Evolutionary conservation across 345 rosid genomes (phyloP).

Genomic region (Gossypium arboreum): DNA sequence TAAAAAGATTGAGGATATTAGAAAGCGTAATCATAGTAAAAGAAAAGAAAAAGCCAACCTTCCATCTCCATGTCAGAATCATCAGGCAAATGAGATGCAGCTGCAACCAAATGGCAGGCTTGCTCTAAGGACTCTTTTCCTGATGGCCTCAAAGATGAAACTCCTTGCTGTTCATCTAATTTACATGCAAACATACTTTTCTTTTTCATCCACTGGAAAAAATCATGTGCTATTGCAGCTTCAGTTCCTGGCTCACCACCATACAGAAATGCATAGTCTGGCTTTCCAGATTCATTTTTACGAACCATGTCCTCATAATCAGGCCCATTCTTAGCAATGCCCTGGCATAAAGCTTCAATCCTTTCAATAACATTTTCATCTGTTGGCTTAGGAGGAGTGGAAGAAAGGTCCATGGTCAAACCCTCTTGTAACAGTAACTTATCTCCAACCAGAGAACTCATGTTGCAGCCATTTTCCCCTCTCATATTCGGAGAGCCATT

Average conservation of each 20-base stretch:
- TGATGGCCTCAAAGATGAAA: constrained; percentile 16
- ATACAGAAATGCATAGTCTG: constrained; percentile 8
- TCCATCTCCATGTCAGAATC: constrained; percentile 93
- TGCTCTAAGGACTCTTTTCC: constrained; percentile 19
- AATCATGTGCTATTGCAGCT: constrained; percentile 2
- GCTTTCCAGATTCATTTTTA: constrained; percentile 5
- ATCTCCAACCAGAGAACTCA: constrained; percentile 5
- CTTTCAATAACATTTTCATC: constrained; percentile 8
- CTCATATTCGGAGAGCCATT: constrained; percentile 19
- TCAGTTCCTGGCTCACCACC: neutral
- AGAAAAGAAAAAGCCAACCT: constrained; percentile 38
- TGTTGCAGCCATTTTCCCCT: constrained; percentile 11
- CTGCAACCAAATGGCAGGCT: constrained; percentile 12
- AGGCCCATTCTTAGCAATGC: constrained; percentile 1
- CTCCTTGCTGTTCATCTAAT: constrained; percentile 15
- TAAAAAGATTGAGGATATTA: neutral
- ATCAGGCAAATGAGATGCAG: constrained; percentile 27
- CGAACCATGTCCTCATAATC: constrained; percentile 1
- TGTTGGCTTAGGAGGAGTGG: constrained; percentile 3
- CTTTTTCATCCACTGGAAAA: constrained; percentile 1
- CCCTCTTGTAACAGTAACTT: constrained; percentile 5
- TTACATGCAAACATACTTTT: constrained; percentile 2
- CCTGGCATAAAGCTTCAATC: constrained; percentile 2
- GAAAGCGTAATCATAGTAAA: constrained; percentile 17
- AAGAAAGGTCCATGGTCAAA: constrained; percentile 11